Base-by-base conservation (phyloP, 495 filamentous ascomycete species). In the Gamarada debralockiae region DNA sequence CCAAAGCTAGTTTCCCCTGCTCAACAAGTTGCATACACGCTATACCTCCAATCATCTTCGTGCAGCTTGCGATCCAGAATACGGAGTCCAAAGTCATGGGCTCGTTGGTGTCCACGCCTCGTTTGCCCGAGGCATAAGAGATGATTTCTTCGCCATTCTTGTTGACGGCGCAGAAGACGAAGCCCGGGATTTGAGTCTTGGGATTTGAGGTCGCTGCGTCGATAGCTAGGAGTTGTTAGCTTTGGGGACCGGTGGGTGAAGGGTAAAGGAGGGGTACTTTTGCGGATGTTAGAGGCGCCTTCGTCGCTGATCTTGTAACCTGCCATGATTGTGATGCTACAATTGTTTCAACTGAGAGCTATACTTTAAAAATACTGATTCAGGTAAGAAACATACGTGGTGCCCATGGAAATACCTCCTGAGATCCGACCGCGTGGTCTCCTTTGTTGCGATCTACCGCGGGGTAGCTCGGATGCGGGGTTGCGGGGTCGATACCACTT, bases 21-120 rank as follows among this genome's bases (percentile, higher is more conserved):
- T 85, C 82, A 10, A 82, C 75, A 0, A 81, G 69, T 55, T 86
- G 81, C 81, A 85, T 82, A 52, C 69, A 75, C 0, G 80, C 80
- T 48, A 86, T 70, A 0, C 70, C 74, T 1, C 63, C 64, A 6
- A 82, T 57, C 63, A 81, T 60, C 55, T 83, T 84, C 0, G 81
- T 83, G 58, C 77, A 82, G n/a, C 74, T 78, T 34, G 78, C 77
- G 21, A 83, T 77, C 78, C 74, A 84, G 56, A 79, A 82, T 15
- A 78, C 55, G 12, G 50, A 75, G 15, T 82, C 79, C 6, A 77
- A 47, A 2, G 65, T 71, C 75, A 83, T 78, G 21, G 71, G 67
- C 10, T 70, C 66, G 0, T 63, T 48, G 20, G 53, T 61, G 1
- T 63, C 66, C 3, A 66, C 34, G 5, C 75, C 77, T 12, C 62